Conservation (phyloP, 2,329 filamentous ascomycete genomes). For the Fusarium irregulare region DNA sequence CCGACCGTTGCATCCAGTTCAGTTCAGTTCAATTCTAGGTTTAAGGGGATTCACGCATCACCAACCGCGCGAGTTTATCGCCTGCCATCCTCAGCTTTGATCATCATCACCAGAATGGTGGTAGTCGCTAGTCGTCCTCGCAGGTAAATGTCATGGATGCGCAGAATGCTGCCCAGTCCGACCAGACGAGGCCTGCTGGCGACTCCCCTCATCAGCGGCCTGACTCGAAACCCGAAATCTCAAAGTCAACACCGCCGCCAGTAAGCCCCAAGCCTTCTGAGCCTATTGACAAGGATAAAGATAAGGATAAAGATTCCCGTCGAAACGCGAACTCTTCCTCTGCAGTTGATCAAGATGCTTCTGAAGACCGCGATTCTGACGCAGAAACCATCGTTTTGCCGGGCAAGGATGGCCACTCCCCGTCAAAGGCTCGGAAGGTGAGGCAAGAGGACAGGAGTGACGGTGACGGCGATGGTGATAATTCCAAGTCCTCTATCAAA, state of each 20-base stretch:
- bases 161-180: constrained; percentile 74
- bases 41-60: constrained; percentile 32
- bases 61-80: constrained; percentile 45
- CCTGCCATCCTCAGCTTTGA: constrained; percentile 35
- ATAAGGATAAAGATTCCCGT: constrained; percentile 44
- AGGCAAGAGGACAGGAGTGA: constrained; percentile 74
- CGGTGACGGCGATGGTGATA: constrained; percentile 55
- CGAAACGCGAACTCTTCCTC: constrained; percentile 49
- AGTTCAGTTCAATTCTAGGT: constrained; percentile 12
- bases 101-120: constrained; percentile 66
- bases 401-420: constrained; percentile 72
- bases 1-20: constrained; percentile 24
- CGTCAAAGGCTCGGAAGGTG: constrained; percentile 71
- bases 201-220: constrained; percentile 63
- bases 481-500: constrained; percentile 49
- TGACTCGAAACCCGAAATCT: constrained; percentile 37
- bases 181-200: constrained; percentile 67
- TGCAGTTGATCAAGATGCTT: constrained; percentile 51
- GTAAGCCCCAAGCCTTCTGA: constrained; percentile 42
- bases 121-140: constrained; percentile 61
- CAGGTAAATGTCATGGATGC: constrained; percentile 76
- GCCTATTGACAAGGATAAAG: constrained; percentile 39
- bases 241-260: constrained; percentile 41
- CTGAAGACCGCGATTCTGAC: constrained; percentile 72
- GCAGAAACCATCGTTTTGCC: constrained; percentile 78